phyloP scores from a whole-genome alignment of 2,329 filamentous ascomycete genomes.

The Aaosphaeria arxii region DNA sequence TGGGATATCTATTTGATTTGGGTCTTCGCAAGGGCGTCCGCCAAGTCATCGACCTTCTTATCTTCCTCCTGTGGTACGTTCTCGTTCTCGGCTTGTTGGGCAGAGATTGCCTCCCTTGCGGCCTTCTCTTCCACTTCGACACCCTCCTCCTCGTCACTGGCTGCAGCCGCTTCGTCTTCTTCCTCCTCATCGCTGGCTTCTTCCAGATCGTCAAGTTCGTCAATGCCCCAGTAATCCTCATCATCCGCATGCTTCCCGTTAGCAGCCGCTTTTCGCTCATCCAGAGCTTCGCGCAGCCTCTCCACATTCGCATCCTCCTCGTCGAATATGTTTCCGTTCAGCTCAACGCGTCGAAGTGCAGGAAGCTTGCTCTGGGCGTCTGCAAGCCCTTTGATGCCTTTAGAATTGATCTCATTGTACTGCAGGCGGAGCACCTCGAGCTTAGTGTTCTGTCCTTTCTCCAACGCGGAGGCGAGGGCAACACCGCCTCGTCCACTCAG shows the following conservation, averaged over 20 bases:
- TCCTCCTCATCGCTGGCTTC: constrained; percentile 80
- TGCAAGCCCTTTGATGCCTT: constrained; percentile 69
- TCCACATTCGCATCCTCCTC: constrained; percentile 77
- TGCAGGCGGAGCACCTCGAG: constrained; percentile 81
- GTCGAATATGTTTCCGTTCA: constrained; percentile 93
- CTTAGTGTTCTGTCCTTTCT: constrained; percentile 71
- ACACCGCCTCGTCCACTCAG: constrained; percentile 74
- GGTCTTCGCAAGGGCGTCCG: constrained; percentile 73
- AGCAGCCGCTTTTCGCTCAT: constrained; percentile 67
- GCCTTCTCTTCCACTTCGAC: constrained; percentile 41
- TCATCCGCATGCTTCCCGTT: constrained; percentile 49
- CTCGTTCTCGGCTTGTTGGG: constrained; percentile 69
- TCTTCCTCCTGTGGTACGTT: constrained; percentile 69
- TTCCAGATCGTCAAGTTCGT: constrained; percentile 74
- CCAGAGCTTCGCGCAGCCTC: constrained; percentile 63
- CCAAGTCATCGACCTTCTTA: constrained; percentile 77
- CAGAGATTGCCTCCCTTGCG: constrained; percentile 60
- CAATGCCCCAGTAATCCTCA: constrained; percentile 52
- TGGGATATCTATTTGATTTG: constrained; percentile 26
- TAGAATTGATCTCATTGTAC: constrained; percentile 88
- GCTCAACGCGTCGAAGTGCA: constrained; percentile 76
- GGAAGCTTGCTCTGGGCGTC: constrained; percentile 66
- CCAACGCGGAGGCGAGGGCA: constrained; percentile 69
- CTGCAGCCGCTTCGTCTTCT: constrained; percentile 65
- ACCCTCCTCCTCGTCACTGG: constrained; percentile 66